Evolutionary conservation across 257 asterid species (phyloP).

Genomic region (Nicotiana sylvestris): DNA sequence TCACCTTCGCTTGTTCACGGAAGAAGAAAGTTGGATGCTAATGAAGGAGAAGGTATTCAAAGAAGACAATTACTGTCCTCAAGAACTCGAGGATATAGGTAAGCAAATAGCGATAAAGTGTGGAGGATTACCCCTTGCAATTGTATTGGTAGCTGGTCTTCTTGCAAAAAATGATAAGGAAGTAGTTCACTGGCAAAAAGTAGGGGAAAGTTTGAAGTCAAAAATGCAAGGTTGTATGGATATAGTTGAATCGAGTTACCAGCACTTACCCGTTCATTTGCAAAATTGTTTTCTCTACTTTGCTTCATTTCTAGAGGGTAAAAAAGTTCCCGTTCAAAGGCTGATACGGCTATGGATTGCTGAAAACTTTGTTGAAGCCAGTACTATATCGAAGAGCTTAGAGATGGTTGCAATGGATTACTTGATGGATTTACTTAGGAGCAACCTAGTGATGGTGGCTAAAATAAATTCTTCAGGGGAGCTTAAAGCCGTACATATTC

Average conservation of each 20-base stretch:
- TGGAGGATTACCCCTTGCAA: neutral
- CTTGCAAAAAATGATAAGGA: neutral
- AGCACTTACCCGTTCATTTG: neutral
- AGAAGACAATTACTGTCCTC: neutral
- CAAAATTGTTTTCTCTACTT: constrained; percentile 1
- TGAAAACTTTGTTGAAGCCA: neutral
- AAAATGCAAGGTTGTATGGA: neutral
- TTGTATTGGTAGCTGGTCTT: neutral
- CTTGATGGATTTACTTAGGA: neutral
- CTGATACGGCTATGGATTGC: constrained; percentile 4
- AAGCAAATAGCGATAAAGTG: neutral
- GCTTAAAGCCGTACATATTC: neutral
- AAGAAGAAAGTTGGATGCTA: neutral
- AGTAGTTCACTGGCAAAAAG: neutral
- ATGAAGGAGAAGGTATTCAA: neutral
- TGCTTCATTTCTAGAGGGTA: neutral
- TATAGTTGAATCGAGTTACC: neutral
- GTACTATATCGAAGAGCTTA: neutral
- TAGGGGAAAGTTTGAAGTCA: neutral
- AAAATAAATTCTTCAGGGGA: neutral
- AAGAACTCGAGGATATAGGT: neutral
- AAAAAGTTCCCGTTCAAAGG: neutral
- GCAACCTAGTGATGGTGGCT: neutral
- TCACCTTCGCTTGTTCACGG: too few species aligned
- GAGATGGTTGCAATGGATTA: neutral